Conservation (phyloP, 108 stramenopile genomes). For the Skeletonema menzelii region DNA sequence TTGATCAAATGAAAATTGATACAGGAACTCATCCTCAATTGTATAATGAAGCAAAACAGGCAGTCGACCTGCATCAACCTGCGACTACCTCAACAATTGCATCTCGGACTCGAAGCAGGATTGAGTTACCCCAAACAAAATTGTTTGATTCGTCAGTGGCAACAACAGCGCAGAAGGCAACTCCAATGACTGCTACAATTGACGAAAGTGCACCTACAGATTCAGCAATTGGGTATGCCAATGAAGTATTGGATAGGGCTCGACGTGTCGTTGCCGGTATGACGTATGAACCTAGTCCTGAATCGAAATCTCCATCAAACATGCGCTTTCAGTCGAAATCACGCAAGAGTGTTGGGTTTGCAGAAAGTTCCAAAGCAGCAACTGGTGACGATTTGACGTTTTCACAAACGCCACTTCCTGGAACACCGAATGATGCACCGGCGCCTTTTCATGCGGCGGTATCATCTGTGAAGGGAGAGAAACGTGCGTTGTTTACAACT, state of each 20-base stretch:
- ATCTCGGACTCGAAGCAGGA: slow-evolving; percentile 13
- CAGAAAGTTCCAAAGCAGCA: neutral
- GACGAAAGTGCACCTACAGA: slow-evolving; percentile 3
- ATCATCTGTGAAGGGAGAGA: slow-evolving; percentile 39
- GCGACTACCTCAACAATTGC: slow-evolving; percentile 29
- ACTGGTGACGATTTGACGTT: slow-evolving; percentile 3
- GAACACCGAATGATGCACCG: slow-evolving; percentile 11
- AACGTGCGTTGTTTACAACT: slow-evolving; percentile 22
- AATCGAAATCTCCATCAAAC: slow-evolving; percentile 5
- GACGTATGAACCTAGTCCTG: slow-evolving; percentile 45
- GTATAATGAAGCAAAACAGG: slow-evolving; percentile 1
- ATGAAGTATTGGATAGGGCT: slow-evolving; percentile 34
- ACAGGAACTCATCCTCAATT: slow-evolving; percentile 1
- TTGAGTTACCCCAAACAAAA: slow-evolving; percentile 34
- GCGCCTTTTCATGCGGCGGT: slow-evolving; percentile 35
- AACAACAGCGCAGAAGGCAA: slow-evolving; percentile 2
- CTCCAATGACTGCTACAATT: slow-evolving; percentile 1
- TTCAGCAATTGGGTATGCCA: slow-evolving; percentile 36
- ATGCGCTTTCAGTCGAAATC: neutral
- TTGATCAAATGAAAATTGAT: slow-evolving; percentile 32
- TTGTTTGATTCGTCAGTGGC: slow-evolving; percentile 32
- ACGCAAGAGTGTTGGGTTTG: slow-evolving; percentile 1
- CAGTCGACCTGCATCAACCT: slow-evolving; percentile 12
- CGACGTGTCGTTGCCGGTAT: slow-evolving; percentile 34
- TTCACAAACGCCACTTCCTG: slow-evolving; percentile 1